A percentile compares a stretch with the other conserved stretches of the same genome.
Conservation (phyloP, 805 yeast genomes). For the Candida koratica region DNA sequence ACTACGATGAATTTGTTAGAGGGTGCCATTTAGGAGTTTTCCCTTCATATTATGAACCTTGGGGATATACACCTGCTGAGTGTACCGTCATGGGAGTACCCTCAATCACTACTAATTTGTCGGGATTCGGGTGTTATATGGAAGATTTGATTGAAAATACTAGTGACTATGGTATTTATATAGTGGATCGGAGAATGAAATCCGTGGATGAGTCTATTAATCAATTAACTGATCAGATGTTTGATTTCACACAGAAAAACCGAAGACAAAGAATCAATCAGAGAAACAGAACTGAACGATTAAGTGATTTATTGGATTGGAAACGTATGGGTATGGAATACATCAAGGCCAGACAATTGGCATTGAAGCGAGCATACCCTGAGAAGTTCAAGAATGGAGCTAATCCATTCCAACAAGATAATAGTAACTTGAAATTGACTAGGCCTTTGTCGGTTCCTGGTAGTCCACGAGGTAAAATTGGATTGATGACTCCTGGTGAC, state of each 20-base stretch:
- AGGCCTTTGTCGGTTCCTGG: constrained; percentile 97
- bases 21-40: constrained; percentile 98
- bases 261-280: constrained; percentile 97
- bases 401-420: constrained; percentile 41
- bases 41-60: constrained; percentile 98
- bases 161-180: constrained; percentile 93
- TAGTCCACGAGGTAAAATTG: constrained; percentile 74
- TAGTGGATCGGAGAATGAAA: constrained; percentile 90
- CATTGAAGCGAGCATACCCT: constrained; percentile 91
- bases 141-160: constrained; percentile 94
- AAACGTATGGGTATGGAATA: constrained; percentile 97
- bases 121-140: constrained; percentile 98
- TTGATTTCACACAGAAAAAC: constrained; percentile 79
- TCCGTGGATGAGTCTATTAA: constrained; percentile 90
- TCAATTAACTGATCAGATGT: constrained; percentile 87
- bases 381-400: constrained; percentile 60
- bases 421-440: constrained; percentile 63
- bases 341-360: constrained; percentile 88
- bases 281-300: constrained; percentile 93
- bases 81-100: constrained; percentile 99
- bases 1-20: constrained; percentile 95
- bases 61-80: constrained; percentile 99
- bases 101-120: constrained; percentile 88
- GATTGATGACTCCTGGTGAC: constrained; percentile 96
- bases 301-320: constrained; percentile 93